A percentile compares a stretch with the other conserved stretches of the same genome.
phyloP scores from a whole-genome alignment of 2,329 filamentous ascomycete genomes.

The Penicillium verrucosum region DNA sequence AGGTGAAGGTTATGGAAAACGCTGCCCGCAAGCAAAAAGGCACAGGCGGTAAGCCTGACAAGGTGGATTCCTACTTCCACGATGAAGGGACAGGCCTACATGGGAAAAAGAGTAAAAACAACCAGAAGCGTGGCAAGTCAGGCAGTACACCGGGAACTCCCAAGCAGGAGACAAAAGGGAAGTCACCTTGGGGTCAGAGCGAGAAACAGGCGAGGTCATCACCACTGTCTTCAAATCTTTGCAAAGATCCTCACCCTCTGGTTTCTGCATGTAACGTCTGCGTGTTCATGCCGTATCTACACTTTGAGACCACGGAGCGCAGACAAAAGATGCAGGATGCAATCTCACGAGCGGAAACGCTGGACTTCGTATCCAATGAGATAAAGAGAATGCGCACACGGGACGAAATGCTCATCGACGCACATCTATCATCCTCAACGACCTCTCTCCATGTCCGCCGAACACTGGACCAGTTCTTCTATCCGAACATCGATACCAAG shows the following conservation, averaged over 20 bases:
- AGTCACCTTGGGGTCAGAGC: constrained; percentile 36
- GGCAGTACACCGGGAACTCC: constrained; percentile 21
- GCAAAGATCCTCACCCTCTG: constrained; percentile 23
- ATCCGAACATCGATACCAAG: constrained; percentile 58
- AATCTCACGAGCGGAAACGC: constrained; percentile 41
- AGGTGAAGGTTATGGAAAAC: constrained; percentile 9
- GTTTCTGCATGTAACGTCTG: constrained; percentile 29
- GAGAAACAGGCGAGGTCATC: constrained; percentile 21
- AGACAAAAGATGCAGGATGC: constrained; percentile 57
- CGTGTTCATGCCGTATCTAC: constrained; percentile 61
- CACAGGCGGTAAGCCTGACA: constrained; percentile 25
- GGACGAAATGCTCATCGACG: constrained; percentile 38
- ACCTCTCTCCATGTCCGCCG: constrained; percentile 54
- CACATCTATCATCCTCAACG: constrained; percentile 36
- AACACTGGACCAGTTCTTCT: constrained; percentile 65
- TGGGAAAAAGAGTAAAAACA: constrained; percentile 30
- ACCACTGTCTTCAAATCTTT: constrained; percentile 36
- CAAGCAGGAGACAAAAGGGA: constrained; percentile 27
- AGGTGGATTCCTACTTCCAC: constrained; percentile 24
- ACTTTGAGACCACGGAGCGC: constrained; percentile 59
- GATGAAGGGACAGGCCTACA: constrained; percentile 24
- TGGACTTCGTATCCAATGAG: constrained; percentile 19
- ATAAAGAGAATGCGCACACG: constrained; percentile 32
- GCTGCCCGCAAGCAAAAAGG: constrained; percentile 29
- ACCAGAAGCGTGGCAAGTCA: constrained; percentile 28